Evolutionary conservation across 805 yeast genomes (phyloP).

Genomic region (Starmerella potacharoeniae): DNA sequence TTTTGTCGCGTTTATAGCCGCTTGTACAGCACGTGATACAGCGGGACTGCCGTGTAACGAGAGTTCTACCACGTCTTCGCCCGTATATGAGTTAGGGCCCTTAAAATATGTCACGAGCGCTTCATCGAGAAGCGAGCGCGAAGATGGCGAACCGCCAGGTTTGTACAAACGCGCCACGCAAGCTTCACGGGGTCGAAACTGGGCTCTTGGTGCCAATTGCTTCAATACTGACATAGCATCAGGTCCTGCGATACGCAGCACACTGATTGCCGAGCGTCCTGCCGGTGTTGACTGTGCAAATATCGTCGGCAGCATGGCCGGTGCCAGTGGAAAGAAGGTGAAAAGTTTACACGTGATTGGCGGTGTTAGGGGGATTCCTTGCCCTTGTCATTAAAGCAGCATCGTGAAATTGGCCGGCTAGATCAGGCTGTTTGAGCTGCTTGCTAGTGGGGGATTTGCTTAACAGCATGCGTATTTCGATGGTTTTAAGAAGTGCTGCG

Average conservation of each 20-base stretch:
- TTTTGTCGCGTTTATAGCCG: conserved; percentile 37
- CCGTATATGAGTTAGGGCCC: conserved; percentile 75
- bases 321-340: background rate
- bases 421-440: background rate
- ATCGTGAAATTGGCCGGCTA: background rate
- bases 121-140: conserved; percentile 49
- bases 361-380: background rate
- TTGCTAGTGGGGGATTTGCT: background rate
- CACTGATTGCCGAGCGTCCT: conserved; percentile 75
- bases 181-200: conserved; percentile 45
- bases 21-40: conserved; percentile 55
- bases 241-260: conserved; percentile 72
- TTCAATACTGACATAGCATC: conserved; percentile 20
- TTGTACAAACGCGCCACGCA: conserved; percentile 45
- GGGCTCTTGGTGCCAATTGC: conserved; percentile 15
- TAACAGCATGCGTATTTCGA: conserved; percentile 6
- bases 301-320: conserved; percentile 46
- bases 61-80: conserved; percentile 82
- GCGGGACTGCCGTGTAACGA: conserved; percentile 93
- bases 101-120: conserved; percentile 60
- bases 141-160: background rate
- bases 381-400: background rate
- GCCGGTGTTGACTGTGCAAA: conserved; percentile 83
- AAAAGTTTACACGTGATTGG: background rate
- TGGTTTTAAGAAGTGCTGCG: conserved; percentile 3